Percentiles rank a stretch among this genome's conserved stretches.
Evolutionary conservation across 2,329 filamentous ascomycete genomes (phyloP).

Genomic region (Aureobasidium sp.): DNA sequence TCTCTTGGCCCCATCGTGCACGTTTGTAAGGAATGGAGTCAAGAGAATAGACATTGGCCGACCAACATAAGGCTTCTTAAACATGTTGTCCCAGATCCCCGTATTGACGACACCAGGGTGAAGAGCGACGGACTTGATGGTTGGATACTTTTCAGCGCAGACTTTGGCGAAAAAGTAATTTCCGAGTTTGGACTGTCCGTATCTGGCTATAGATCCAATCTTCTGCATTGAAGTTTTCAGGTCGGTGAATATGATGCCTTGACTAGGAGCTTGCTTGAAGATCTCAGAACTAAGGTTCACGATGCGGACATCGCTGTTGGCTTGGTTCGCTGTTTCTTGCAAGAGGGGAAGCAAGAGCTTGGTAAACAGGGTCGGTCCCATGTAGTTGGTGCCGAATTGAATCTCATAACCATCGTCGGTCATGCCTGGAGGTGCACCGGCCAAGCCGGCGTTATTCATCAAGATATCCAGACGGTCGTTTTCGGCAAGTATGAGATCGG

Average conservation of each 20-base stretch:
- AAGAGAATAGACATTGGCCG: not conserved
- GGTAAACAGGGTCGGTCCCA: constrained; percentile 29
- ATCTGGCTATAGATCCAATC: constrained; percentile 28
- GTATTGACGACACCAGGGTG: constrained; percentile 39
- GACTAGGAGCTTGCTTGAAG: constrained; percentile 17
- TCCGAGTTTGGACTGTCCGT: constrained; percentile 44
- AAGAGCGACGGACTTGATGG: constrained; percentile 31
- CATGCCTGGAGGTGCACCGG: constrained; percentile 21
- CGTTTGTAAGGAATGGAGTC: constrained; percentile 17
- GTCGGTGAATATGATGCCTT: constrained; percentile 23
- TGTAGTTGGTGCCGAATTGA: constrained; percentile 30
- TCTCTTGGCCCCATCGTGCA: constrained; percentile 23
- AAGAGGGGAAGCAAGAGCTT: constrained; percentile 25
- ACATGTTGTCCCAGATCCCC: constrained; percentile 25
- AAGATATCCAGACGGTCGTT: constrained; percentile 26
- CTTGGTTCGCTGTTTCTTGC: constrained; percentile 20
- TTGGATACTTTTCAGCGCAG: constrained; percentile 34
- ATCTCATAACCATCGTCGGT: constrained; percentile 29
- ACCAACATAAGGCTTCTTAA: constrained; percentile 17
- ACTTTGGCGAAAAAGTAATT: constrained; percentile 39
- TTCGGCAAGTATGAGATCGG: constrained; percentile 29
- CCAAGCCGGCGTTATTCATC: constrained; percentile 27
- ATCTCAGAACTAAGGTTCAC: constrained; percentile 26
- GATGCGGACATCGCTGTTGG: constrained; percentile 23
- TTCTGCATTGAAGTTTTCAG: constrained; percentile 22